A percentile compares a stretch with the other conserved stretches of the same genome.
These are phyloP conservation scores for Cutaneotrichosporon cutaneum DNA, from an alignment of 1,284 basidiomycete species.

Conservation along the genomic window DNA sequence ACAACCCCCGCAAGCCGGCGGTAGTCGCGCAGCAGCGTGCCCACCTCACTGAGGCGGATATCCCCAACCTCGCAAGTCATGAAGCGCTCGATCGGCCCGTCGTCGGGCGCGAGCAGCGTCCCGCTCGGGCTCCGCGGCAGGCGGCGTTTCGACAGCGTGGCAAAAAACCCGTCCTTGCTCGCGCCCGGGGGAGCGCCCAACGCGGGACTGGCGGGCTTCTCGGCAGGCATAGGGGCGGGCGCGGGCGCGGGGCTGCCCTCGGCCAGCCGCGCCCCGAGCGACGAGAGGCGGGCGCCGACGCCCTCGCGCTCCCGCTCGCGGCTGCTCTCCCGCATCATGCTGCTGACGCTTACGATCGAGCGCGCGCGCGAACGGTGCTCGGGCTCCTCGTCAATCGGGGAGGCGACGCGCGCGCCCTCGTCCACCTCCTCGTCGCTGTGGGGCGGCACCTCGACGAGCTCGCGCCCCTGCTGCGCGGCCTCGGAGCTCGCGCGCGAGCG, in stretches of 20 bases:
- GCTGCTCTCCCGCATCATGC: slow-evolving; percentile 14
- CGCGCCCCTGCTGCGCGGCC: slow-evolving; percentile 52
- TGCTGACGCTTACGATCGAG: slow-evolving; percentile 26
- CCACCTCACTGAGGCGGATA: slow-evolving; percentile 69
- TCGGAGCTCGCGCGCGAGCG: slow-evolving; percentile 48
- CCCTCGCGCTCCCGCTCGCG: slow-evolving; percentile 6
- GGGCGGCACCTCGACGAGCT: slow-evolving; percentile 46
- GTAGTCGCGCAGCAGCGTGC: slow-evolving; percentile 71
- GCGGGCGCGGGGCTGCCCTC: not conserved
- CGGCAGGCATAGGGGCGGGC: not conserved
- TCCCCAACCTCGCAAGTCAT: slow-evolving; percentile 63
- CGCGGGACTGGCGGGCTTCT: not conserved
- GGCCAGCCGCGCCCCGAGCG: not conserved
- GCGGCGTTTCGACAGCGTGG: slow-evolving; percentile 10
- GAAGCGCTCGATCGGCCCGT: slow-evolving; percentile 45
- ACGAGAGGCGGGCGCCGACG: slow-evolving; percentile 2
- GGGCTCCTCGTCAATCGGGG: slow-evolving; percentile 49
- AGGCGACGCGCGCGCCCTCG: slow-evolving; percentile 27
- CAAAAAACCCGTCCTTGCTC: slow-evolving; percentile 10
- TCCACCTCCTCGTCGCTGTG: not conserved
- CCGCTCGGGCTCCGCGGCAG: not conserved
- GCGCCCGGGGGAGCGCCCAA: not conserved
- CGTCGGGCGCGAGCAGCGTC: not conserved
- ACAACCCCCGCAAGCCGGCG: slow-evolving; percentile 55
- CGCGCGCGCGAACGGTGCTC: slow-evolving; percentile 44